Conservation (phyloP, 495 filamentous ascomycete species). For the Trichocladium antarcticum region DNA sequence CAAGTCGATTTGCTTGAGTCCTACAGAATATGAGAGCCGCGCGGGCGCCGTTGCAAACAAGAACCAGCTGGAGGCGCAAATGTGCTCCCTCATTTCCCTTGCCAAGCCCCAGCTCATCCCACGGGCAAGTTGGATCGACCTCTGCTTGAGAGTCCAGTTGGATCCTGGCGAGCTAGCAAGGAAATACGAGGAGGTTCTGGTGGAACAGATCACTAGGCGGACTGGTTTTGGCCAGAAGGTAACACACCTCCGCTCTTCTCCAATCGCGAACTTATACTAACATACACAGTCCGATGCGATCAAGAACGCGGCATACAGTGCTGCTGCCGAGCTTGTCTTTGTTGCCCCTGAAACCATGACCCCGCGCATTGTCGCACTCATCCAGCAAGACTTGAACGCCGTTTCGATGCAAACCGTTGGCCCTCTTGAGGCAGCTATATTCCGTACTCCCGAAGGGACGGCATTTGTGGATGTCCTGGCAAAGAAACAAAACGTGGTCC, state of each 20-base stretch:
- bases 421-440: slow-evolving; percentile 80
- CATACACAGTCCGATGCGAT: slow-evolving; percentile 35
- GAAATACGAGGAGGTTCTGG: slow-evolving; percentile 35
- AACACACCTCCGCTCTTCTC: slow-evolving; percentile 7
- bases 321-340: slow-evolving; percentile 83
- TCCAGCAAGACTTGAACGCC: slow-evolving; percentile 58
- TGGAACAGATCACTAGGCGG: slow-evolving; percentile 39
- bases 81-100: slow-evolving; percentile 67
- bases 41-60: slow-evolving; percentile 28
- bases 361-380: slow-evolving; percentile 59
- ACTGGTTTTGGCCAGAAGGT: slow-evolving; percentile 41
- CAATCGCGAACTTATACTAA: slow-evolving; percentile 6
- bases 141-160: slow-evolving; percentile 62
- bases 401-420: slow-evolving; percentile 57
- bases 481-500: slow-evolving; percentile 56
- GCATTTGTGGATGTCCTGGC: slow-evolving; percentile 83
- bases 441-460: slow-evolving; percentile 75
- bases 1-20: slow-evolving; percentile 54
- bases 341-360: slow-evolving; percentile 78
- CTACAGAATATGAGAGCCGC: slow-evolving; percentile 30
- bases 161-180: slow-evolving; percentile 72
- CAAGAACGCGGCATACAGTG: slow-evolving; percentile 59
- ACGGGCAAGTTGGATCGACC: slow-evolving; percentile 71
- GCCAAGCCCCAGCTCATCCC: slow-evolving; percentile 67
- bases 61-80: slow-evolving; percentile 45